Evolutionary conservation across 306 rosid genomes (phyloP).

Genomic region (Medicago ruthenica): DNA sequence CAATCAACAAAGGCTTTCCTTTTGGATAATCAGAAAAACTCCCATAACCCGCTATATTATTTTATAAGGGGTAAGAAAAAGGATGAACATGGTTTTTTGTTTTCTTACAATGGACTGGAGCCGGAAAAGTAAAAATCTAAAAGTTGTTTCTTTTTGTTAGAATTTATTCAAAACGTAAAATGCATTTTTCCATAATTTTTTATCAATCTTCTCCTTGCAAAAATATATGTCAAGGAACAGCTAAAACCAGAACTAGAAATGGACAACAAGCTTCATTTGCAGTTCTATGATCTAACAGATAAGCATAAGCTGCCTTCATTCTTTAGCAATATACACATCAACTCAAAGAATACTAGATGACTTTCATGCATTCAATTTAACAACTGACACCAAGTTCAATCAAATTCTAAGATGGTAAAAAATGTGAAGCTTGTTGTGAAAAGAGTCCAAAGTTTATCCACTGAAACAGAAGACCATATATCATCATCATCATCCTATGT

Average conservation of each 20-base stretch:
- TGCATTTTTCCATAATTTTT: neutral
- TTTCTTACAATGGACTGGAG: neutral
- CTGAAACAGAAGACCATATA: conserved; percentile 2
- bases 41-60: too few species aligned
- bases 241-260: neutral
- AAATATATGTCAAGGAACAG: conserved; percentile 4
- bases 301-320: neutral
- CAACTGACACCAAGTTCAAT: neutral
- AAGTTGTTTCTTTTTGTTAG: conserved; percentile 10
- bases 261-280: neutral
- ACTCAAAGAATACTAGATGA: conserved; percentile 7
- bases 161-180: neutral
- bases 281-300: neutral
- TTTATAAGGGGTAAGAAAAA: neutral
- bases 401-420: neutral
- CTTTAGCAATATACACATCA: neutral
- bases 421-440: neutral
- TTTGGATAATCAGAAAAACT: too few species aligned
- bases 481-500: neutral
- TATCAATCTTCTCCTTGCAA: conserved; percentile 4
- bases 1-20: neutral
- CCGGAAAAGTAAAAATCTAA: neutral
- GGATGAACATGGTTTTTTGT: neutral
- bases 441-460: neutral
- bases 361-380: neutral